phyloP scores from a whole-genome alignment of 331 rosid species.

The Quercus tomentella region DNA sequence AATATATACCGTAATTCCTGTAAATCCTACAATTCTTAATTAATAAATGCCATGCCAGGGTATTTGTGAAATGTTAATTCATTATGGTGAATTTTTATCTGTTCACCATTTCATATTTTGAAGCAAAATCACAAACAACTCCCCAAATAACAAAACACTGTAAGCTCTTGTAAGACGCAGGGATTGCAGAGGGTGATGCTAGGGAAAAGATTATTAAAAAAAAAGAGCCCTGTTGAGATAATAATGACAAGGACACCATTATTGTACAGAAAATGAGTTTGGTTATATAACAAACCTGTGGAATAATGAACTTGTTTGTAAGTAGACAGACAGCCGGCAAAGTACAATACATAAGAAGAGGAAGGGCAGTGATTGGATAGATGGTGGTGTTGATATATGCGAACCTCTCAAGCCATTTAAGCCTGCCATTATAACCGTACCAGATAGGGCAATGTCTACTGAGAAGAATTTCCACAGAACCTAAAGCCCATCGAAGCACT shows the following conservation, averaged over 20 bases:
- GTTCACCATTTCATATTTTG: not conserved
- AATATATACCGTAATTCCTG: not conserved
- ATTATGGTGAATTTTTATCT: not conserved
- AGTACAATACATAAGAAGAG: constrained; percentile 91
- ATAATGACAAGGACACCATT: not conserved
- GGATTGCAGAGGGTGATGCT: not conserved
- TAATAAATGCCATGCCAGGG: not conserved
- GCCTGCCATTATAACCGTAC: constrained; percentile 92
- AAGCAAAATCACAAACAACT: not conserved
- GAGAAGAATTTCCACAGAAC: constrained; percentile 93
- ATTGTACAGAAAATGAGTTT: not conserved
- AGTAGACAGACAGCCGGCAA: constrained; percentile 97
- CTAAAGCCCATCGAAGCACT: constrained; percentile 99
- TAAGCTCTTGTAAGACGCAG: not conserved
- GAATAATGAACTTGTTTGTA: constrained; percentile 95
- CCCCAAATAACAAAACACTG: not conserved
- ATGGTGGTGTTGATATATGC: constrained; percentile 95
- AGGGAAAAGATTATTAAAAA: not conserved
- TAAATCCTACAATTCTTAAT: not conserved
- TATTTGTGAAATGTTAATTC: not conserved
- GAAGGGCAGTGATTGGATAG: constrained; percentile 88
- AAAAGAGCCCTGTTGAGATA: not conserved
- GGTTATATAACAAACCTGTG: constrained; percentile 65
- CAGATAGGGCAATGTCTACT: constrained; percentile 98
- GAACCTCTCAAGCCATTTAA: constrained; percentile 92